Base-by-base conservation (phyloP, 495 filamentous ascomycete genomes). In the Aspergillus bridgeri region DNA sequence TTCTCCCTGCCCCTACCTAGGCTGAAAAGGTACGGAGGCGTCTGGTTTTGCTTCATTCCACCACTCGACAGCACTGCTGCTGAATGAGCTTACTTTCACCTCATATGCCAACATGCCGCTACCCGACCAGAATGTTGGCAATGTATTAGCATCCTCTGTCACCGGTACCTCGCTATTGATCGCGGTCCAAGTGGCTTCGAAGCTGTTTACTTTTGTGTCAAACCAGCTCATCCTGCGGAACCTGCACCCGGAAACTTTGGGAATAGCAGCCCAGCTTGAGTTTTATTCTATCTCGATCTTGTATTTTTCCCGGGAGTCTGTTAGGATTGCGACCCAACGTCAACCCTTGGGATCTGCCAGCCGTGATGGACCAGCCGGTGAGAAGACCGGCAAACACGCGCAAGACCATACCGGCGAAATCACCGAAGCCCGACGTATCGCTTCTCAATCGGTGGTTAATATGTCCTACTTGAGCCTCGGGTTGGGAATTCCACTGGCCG, bases 181-280 rank as follows among this genome's bases (percentile, higher is more conserved):
- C 65, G 75, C 90, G 51, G 83, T 96, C 19, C 93, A 96, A 70
- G 76, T 98, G 62, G 75, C 75, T 38, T 96, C 92, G 15, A 87
- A 93, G 49, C 83, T 87, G 44, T 75, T 96, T 58, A 97, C 94
- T 23, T 99, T 99, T 71, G 70, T 83, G 46, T 85, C 92, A 55
- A 98, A 98, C 77, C 92, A 98, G 70, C 53, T 94, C 48, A 84
- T 97, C 11, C 78, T 99, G 5, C 90, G 92, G 42, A 91, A 86
- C 64, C 75, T 98, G 20, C 93, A 91, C 0, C 92, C 94, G 0
- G 81, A 87, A 44, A 78, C 92, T 0, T 80, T 98, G 2, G 94
- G 92, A 4, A 79, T 94, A 24, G 89, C 92, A 1, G 84, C 91
- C 3, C 95, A 96, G 68, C 81, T 98, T 4, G 94, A 99, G 59